These are phyloP conservation scores for Sporothrix schenckii DNA, from an alignment of 2,329 filamentous ascomycete genomes.

Conservation along the genomic window DNA sequence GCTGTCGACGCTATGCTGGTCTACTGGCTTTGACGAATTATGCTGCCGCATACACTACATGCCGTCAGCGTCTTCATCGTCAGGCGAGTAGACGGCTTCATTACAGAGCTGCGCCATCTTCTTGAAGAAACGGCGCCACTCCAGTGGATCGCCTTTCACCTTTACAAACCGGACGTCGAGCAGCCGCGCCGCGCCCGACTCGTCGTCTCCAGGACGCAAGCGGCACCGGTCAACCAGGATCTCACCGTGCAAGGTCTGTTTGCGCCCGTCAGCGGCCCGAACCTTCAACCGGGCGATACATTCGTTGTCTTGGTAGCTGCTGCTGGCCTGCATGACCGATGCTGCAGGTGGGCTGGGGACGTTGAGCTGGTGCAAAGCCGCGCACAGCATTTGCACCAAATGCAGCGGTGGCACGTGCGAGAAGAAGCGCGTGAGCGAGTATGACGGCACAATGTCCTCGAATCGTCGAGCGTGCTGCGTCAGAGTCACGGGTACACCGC, in stretches of 20 bases:
- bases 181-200: conserved; percentile 62
- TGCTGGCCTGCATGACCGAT: conserved; percentile 37
- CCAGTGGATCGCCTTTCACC: conserved; percentile 90
- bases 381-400: conserved; percentile 76
- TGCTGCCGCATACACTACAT: conserved; percentile 22
- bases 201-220: conserved; percentile 46
- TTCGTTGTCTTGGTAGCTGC: conserved; percentile 48
- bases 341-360: conserved; percentile 65
- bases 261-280: conserved; percentile 70
- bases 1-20: background rate
- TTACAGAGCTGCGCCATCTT: conserved; percentile 86
- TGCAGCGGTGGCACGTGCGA: conserved; percentile 75
- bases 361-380: conserved; percentile 82
- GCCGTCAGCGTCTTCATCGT: conserved; percentile 28
- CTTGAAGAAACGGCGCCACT: conserved; percentile 98
- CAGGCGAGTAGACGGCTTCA: conserved; percentile 68
- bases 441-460: conserved; percentile 84
- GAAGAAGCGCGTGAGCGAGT: conserved; percentile 89
- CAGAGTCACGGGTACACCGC: conserved; percentile 76
- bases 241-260: conserved; percentile 73
- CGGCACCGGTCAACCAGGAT: conserved; percentile 70
- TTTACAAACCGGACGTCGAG: conserved; percentile 92
- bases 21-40: background rate
- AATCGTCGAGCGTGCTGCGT: conserved; percentile 90
- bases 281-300: conserved; percentile 69